phyloP scores from a whole-genome alignment of 495 filamentous ascomycete genomes.

The Massariosphaeria phaeospora region DNA sequence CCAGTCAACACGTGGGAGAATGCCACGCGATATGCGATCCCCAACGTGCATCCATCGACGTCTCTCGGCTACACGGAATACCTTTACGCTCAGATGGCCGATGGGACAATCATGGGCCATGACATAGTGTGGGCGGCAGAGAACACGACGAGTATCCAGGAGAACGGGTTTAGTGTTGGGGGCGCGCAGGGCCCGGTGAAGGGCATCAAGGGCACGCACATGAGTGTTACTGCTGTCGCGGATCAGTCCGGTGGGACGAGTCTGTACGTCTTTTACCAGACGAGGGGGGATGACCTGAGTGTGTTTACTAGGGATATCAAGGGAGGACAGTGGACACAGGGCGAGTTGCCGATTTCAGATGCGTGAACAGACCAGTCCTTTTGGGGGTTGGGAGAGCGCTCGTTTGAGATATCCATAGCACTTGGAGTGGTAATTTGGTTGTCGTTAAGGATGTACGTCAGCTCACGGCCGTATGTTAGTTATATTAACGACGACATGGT shows the following conservation, averaged over 20 bases:
- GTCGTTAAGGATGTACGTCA: too few species aligned
- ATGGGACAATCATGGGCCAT: slow-evolving; percentile 25
- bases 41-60: slow-evolving; percentile 26
- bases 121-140: slow-evolving; percentile 32
- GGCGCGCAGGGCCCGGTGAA: slow-evolving; percentile 2
- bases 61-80: slow-evolving; percentile 35
- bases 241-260: slow-evolving; percentile 26
- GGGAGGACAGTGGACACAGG: slow-evolving; percentile 32
- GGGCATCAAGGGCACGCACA: slow-evolving; percentile 30
- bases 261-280: slow-evolving; percentile 34
- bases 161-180: slow-evolving; percentile 23
- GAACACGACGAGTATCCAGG: slow-evolving; percentile 21
- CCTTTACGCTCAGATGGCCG: slow-evolving; percentile 31
- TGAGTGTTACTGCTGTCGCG: slow-evolving; percentile 29
- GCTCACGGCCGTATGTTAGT: too few species aligned
- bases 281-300: slow-evolving; percentile 28
- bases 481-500: too few species aligned
- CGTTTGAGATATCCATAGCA: too few species aligned
- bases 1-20: slow-evolving; percentile 32
- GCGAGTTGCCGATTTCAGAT: too few species aligned
- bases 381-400: too few species aligned
- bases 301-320: slow-evolving; percentile 28
- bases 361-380: too few species aligned
- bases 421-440: too few species aligned
- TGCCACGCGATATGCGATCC: slow-evolving; percentile 11